A percentile compares a stretch with the other conserved stretches of the same genome.
Conservation (phyloP, 2,329 filamentous ascomycete genomes). For the Hypoxylon sp. region DNA sequence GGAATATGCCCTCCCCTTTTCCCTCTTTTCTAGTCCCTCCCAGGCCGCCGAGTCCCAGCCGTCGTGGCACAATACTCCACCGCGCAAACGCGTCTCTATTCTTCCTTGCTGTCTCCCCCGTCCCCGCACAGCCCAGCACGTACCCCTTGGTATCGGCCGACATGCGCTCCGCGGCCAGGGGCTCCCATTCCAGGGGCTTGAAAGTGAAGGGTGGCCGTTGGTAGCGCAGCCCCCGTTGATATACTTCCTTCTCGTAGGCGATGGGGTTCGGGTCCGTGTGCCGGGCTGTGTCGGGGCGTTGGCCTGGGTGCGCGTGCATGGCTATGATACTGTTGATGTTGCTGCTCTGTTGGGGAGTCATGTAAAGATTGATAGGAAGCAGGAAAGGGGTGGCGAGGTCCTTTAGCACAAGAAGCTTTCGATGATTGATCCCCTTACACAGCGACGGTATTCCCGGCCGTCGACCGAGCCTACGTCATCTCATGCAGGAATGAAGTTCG, state of each 20-base stretch:
- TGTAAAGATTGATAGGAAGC: background rate
- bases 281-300: conserved; percentile 21
- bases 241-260: conserved; percentile 42
- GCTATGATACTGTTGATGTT: background rate
- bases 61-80: conserved; percentile 48
- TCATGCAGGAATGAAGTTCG: conserved; percentile 13
- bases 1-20: conserved; percentile 31
- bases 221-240: conserved; percentile 46
- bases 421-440: conserved; percentile 6
- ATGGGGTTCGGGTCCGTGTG: conserved; percentile 43
- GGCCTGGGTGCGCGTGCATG: conserved; percentile 17
- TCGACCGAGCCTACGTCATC: background rate
- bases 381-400: background rate
- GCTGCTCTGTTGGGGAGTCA: background rate
- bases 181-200: conserved; percentile 50
- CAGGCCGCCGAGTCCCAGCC: conserved; percentile 32
- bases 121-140: conserved; percentile 47
- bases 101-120: conserved; percentile 48
- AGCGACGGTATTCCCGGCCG: background rate
- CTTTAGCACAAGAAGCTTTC: background rate
- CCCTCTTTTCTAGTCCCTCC: background rate
- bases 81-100: conserved; percentile 47
- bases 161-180: conserved; percentile 47
- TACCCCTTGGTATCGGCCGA: conserved; percentile 49
- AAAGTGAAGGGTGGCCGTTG: conserved; percentile 50